Evolutionary conservation across 2,329 filamentous ascomycete species (phyloP).

Genomic region (Phoma sp.): DNA sequence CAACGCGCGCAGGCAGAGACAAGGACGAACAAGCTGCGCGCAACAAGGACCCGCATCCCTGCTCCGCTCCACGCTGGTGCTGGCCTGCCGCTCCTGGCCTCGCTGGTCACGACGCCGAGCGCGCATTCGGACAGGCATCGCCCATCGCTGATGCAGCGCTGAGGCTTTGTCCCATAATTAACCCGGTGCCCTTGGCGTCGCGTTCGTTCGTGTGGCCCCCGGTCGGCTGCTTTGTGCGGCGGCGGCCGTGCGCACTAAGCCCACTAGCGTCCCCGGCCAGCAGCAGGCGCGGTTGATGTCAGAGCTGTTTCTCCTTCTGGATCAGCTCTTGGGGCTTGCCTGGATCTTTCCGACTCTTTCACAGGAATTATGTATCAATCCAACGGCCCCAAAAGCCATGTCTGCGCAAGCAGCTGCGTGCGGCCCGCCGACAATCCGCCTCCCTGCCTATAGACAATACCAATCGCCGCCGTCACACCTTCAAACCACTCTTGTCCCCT

Average conservation of each 20-base stretch:
- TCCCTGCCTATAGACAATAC: constrained; percentile 19
- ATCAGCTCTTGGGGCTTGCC: constrained; percentile 50
- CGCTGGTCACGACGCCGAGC: constrained; percentile 11
- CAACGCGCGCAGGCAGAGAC: constrained; percentile 3
- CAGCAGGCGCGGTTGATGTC: constrained; percentile 47
- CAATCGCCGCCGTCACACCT: constrained; percentile 9
- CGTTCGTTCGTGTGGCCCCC: constrained; percentile 16
- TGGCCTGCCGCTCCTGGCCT: neutral
- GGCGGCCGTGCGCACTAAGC: constrained; percentile 16
- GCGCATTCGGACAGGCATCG: constrained; percentile 10
- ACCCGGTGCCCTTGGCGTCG: constrained; percentile 23
- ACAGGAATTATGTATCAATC: constrained; percentile 51
- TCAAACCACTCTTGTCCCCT: constrained; percentile 12
- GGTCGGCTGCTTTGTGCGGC: constrained; percentile 11
- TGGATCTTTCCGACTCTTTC: constrained; percentile 49
- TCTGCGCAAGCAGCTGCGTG: constrained; percentile 39
- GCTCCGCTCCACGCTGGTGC: constrained; percentile 4
- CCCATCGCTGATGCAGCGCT: constrained; percentile 14
- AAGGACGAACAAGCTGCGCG: neutral
- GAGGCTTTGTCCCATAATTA: constrained; percentile 34
- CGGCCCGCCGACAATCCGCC: constrained; percentile 37
- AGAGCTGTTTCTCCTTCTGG: constrained; percentile 48
- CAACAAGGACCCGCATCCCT: constrained; percentile 3
- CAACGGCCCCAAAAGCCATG: constrained; percentile 49
- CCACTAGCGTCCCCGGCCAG: constrained; percentile 13